Base-by-base conservation (phyloP, 257 asterid species). In the Handroanthus guayacan region DNA sequence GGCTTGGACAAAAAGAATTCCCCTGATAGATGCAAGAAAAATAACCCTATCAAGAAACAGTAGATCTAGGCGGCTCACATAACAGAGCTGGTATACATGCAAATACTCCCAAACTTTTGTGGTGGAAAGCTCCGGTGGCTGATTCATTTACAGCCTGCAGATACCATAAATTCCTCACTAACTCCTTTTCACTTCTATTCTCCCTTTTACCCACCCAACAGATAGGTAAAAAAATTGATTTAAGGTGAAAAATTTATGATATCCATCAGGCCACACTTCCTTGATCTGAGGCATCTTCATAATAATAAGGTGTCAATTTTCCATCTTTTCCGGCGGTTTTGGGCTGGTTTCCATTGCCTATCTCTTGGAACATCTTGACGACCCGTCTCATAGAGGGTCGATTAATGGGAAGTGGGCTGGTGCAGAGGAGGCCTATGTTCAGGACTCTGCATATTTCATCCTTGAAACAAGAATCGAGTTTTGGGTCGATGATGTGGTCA, bases 371-470 rank as follows among this genome's bases (percentile, higher is more conserved):
- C 97, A 95, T 86, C 79, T 92, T 92, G 7, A 95, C 99, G 6
- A 92, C 91, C 25, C 98, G 88, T 72, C 98, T 83, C 99, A 95
- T 92, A 0, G 99, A 92, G 7, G 99, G 99, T 2, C 99, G 97
- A 61, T 95, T 95, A 6, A 91, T 89, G 6, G 99, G 98, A 3
- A 92, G 91, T 0, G 99, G 97, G 79, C 94, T 91, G 10, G 99
- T 92, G 90, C 98, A 95, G 76, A 92, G 94, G 57, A 95, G 98
- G 34, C 98, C 98, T 1, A 95, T 81, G 52, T 92, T 90, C 4
- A 95, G 82, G 74, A 91, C 91, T 65, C 88, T 85, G 89, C 95
- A 83, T 64, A 91, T 89, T 69, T 92, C 98, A 11, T 92, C 94
- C 80, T 92, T 92, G 76, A 95, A 95, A 67, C 98, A 88, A 9